These are phyloP conservation scores for Ophiostoma populinum DNA, from an alignment of 2,329 filamentous ascomycete species.

Conservation along the genomic window DNA sequence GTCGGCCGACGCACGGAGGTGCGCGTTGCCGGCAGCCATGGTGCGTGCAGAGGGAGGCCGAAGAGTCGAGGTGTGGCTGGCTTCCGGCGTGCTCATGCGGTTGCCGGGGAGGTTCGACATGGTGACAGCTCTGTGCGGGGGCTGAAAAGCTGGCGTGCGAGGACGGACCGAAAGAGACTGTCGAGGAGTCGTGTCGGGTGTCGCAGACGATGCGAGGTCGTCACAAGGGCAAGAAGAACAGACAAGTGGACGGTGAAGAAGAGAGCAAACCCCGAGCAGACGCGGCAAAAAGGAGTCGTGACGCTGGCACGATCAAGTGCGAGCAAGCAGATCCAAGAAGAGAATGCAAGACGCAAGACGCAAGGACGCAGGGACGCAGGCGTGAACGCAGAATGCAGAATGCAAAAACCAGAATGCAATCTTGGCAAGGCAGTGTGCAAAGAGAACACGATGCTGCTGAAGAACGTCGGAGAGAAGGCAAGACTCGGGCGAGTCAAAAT, in stretches of 20 bases:
- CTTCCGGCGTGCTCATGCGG: slow-evolving; percentile 94
- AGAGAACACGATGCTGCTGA: neutral
- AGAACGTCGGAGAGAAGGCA: neutral
- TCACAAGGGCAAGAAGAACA: slow-evolving; percentile 2
- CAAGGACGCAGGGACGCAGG: too few species aligned
- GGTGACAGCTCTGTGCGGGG: slow-evolving; percentile 18
- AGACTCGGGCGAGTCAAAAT: too few species aligned
- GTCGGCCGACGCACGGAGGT: slow-evolving; percentile 87
- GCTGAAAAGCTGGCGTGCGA: neutral
- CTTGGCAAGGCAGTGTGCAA: too few species aligned
- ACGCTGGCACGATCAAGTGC: slow-evolving; percentile 8
- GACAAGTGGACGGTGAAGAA: slow-evolving; percentile 5
- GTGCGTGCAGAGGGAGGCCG: slow-evolving; percentile 67
- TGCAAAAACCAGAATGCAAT: too few species aligned
- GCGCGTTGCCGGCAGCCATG: slow-evolving; percentile 55
- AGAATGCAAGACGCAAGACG: too few species aligned
- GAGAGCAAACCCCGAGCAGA: neutral
- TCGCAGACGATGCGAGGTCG: slow-evolving; percentile 3
- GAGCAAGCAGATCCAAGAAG: neutral
- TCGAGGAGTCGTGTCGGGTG: neutral
- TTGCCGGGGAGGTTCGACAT: slow-evolving; percentile 62
- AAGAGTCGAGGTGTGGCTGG: slow-evolving; percentile 62
- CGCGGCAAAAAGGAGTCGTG: slow-evolving; percentile 9
- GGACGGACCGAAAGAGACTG: neutral
- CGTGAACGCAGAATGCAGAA: too few species aligned